These are phyloP conservation scores for Aplosporella prunicola DNA, from an alignment of 2,329 filamentous ascomycete genomes.

Conservation along the genomic window DNA sequence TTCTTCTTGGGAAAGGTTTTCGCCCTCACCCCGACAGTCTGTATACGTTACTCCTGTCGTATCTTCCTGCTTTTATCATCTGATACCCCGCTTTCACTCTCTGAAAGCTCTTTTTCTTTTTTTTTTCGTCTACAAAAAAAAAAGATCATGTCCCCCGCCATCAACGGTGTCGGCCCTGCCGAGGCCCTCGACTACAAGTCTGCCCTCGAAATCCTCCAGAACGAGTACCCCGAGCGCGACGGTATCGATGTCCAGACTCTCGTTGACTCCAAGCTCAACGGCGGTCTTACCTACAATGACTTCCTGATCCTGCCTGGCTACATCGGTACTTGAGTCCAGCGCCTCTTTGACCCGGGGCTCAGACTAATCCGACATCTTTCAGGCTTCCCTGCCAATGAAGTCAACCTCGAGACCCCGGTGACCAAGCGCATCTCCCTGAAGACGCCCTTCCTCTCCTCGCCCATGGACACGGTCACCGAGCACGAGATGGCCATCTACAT, in stretches of 20 bases:
- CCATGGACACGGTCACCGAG: slow-evolving; percentile 99
- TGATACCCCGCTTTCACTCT: slow-evolving; percentile 6
- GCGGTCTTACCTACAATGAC: slow-evolving; percentile 97
- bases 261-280: slow-evolving; percentile 83
- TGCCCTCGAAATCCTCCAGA: slow-evolving; percentile 69
- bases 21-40: slow-evolving; percentile 50
- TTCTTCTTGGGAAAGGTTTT: slow-evolving; percentile 40
- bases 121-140: slow-evolving; percentile 45
- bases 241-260: slow-evolving; percentile 80
- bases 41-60: slow-evolving; percentile 20
- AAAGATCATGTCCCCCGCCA: too few species aligned
- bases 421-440: slow-evolving; percentile 95
- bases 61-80: slow-evolving; percentile 17
- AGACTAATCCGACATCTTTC: slow-evolving; percentile 16
- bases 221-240: slow-evolving; percentile 69
- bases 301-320: slow-evolving; percentile 95
- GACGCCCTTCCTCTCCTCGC: slow-evolving; percentile 92
- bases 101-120: neutral
- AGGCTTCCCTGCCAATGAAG: slow-evolving; percentile 85
- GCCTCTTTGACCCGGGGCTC: slow-evolving; percentile 12
- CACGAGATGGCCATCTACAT: slow-evolving; percentile 99
- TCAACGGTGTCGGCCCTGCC: slow-evolving; percentile 49
- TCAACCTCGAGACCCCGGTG: slow-evolving; percentile 78
- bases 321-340: slow-evolving; percentile 52
- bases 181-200: slow-evolving; percentile 62